These are phyloP conservation scores for Aspergillus thermomutatus DNA, from an alignment of 2,329 filamentous ascomycete genomes.

Conservation along the genomic window DNA sequence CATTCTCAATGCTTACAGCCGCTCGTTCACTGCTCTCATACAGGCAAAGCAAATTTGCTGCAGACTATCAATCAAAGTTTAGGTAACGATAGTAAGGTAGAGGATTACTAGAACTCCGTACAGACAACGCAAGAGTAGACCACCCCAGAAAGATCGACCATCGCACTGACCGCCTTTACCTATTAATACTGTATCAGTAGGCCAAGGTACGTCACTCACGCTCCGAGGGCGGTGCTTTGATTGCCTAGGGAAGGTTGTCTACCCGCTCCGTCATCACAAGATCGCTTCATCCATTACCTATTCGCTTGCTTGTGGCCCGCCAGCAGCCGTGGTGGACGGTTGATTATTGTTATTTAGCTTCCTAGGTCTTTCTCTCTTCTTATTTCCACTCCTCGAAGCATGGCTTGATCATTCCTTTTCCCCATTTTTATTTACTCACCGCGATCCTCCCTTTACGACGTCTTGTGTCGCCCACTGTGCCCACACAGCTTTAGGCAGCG, in stretches of 20 bases:
- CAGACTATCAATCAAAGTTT: background rate
- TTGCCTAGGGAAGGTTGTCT: background rate
- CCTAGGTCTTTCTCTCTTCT: background rate
- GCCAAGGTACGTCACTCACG: background rate
- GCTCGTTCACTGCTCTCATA: background rate
- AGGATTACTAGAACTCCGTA: too few species aligned
- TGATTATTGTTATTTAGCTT: background rate
- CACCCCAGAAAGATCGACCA: background rate
- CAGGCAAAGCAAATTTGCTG: background rate
- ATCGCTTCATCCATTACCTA: background rate
- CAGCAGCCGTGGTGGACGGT: background rate
- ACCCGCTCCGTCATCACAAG: background rate
- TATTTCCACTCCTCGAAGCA: background rate
- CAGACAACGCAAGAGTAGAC: background rate
- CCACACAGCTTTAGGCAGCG: background rate
- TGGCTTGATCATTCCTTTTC: constrained; percentile 4
- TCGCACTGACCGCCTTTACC: background rate
- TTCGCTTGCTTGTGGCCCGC: background rate
- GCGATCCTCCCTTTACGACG: background rate
- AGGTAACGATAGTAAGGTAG: too few species aligned
- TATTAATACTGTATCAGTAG: too few species aligned
- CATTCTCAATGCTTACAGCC: background rate
- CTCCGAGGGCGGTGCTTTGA: background rate
- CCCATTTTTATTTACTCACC: background rate
- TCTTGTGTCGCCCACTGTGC: background rate